phyloP scores from a whole-genome alignment of 129 eudicot genomes.

The Pittosporum tobira region DNA sequence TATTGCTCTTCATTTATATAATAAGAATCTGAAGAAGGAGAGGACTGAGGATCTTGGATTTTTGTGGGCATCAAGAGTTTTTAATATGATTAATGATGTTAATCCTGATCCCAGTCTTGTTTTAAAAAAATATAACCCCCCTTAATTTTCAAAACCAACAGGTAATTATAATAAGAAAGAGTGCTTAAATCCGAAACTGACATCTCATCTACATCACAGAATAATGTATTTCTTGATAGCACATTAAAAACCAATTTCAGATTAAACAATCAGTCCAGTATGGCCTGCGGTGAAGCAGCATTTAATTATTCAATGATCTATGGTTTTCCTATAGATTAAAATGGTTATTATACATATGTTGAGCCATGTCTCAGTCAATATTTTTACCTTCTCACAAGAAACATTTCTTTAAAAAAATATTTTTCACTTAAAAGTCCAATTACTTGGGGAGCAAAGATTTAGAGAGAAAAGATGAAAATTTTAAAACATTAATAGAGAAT shows the following conservation, averaged over 20 bases:
- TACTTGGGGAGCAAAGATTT: constrained; percentile 41
- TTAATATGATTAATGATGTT: constrained; percentile 13
- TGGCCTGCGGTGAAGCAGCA: constrained; percentile 16
- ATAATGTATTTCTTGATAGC: constrained; percentile 8
- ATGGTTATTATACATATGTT: constrained; percentile 8
- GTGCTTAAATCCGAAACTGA: constrained; percentile 6
- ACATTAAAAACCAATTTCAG: background rate
- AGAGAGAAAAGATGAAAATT: constrained; percentile 17
- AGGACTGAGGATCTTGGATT: constrained; percentile 15
- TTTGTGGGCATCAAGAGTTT: constrained; percentile 18
- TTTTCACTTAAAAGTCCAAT: constrained; percentile 15
- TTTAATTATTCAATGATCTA: background rate
- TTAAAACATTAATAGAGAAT: constrained; percentile 27
- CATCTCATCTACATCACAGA: constrained; percentile 16
- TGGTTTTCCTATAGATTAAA: background rate
- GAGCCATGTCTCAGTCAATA: constrained; percentile 12
- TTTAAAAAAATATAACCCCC: background rate
- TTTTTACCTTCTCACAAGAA: background rate
- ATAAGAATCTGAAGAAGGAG: constrained; percentile 15
- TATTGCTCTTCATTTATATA: background rate
- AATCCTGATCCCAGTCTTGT: constrained; percentile 23
- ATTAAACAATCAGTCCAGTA: background rate
- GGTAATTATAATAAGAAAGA: constrained; percentile 7
- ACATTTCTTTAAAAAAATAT: constrained; percentile 22
- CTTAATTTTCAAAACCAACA: constrained; percentile 7